Evolutionary conservation across 176 grass and related monocot species (phyloP), one percentile per base, ranked within the genome.

Genomic region (Phyllostachys edulis): DNA sequence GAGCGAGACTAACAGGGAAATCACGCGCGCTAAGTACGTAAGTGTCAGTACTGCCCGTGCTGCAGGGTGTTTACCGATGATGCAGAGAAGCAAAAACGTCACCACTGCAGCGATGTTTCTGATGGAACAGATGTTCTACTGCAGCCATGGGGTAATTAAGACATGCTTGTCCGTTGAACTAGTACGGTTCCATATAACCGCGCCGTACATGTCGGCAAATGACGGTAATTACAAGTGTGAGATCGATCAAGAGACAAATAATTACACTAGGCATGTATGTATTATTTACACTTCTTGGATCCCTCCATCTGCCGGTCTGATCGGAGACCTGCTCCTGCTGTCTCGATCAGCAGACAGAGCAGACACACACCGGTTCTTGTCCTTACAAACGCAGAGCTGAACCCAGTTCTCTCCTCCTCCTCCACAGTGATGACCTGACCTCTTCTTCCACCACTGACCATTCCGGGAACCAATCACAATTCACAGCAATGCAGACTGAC

Each of bases 211-310:
- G n/a, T 24, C 20, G 23, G 41, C n/a, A 27, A 71, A 71, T 41
- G 21, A 23, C 41, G 23, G n/a, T 11, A 16, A 18, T 51, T 51
- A 51, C 45, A 71, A 51, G 45, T 26, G 4, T 73, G 70, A 73
- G 45, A 63, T 63, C 12, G 24, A 47, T 63, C 1, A 12, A 47
- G 45, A 18, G 44, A 2, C 1, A 17, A 29, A 50, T 32, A 32
- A 50, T 20, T 38, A 38, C 15, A 38, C 12, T 15, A 38, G 32
- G 15, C 63, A 18, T 67, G 29, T 38, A 5, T 71, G 39, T 79
- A 50, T 85, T 85, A 80, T 86, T n/a, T 86, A 73, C 56, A 51
- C 55, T 29, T 49, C 20, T 29, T 42, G 11, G 41, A 41, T 51
- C 5, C 5, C 29, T 77, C 2, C 11, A 9, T 37, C 27, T 71